Percentiles rank a stretch among this genome's conserved stretches.
Conservation (phyloP, 805 yeast species). For the Hanseniaspora taiwanica region DNA sequence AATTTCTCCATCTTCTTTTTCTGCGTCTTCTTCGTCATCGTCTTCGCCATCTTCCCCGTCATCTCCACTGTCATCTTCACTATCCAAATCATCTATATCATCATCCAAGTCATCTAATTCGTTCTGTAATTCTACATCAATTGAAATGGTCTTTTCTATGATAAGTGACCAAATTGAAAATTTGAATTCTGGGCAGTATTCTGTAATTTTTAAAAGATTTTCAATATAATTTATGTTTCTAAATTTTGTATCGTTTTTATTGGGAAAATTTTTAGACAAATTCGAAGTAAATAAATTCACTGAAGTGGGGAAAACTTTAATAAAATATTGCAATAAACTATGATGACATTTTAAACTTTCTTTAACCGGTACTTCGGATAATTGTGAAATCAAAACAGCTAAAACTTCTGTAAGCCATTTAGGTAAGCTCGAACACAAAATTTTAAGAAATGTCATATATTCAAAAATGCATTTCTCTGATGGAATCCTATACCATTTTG, state of each 20-base stretch:
- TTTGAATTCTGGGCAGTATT: slow-evolving; percentile 67
- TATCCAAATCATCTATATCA: slow-evolving; percentile 32
- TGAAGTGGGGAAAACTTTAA: slow-evolving; percentile 72
- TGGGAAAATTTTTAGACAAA: slow-evolving; percentile 59
- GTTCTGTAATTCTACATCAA: slow-evolving; percentile 87
- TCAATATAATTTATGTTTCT: slow-evolving; percentile 49
- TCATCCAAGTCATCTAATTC: slow-evolving; percentile 78
- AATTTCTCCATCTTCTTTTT: slow-evolving; percentile 22
- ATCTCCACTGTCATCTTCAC: slow-evolving; percentile 19
- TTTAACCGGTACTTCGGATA: slow-evolving; percentile 23
- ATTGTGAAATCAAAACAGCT: slow-evolving; percentile 49
- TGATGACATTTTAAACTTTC: slow-evolving; percentile 41
- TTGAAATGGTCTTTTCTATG: slow-evolving; percentile 65
- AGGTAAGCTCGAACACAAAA: slow-evolving; percentile 75
- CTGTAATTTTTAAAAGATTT: slow-evolving; percentile 45
- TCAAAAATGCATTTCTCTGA: slow-evolving; percentile 29
- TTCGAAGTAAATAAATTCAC: slow-evolving; percentile 47
- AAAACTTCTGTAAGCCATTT: slow-evolving; percentile 85
- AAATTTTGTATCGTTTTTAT: slow-evolving; percentile 47
- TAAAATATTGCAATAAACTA: slow-evolving; percentile 45
- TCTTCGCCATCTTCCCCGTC: slow-evolving; percentile 24
- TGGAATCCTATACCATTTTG: slow-evolving; percentile 44
- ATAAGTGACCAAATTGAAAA: slow-evolving; percentile 68
- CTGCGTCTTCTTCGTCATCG: slow-evolving; percentile 22
- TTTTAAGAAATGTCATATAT: slow-evolving; percentile 61